These are phyloP conservation scores for Plantago ovata DNA, from an alignment of 257 asterid species.

Conservation along the genomic window DNA sequence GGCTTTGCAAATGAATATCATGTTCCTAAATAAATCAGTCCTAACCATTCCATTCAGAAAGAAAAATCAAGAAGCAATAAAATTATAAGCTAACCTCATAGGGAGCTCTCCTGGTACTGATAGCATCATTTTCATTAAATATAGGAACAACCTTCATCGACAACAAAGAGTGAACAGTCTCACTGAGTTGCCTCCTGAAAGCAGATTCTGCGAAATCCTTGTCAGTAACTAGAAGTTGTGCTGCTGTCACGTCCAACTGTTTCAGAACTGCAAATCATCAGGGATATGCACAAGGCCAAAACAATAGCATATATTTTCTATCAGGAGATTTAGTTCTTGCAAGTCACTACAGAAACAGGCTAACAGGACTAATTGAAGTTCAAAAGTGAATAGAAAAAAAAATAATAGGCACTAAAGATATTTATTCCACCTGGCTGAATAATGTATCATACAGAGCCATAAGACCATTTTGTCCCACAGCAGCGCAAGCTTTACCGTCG, in stretches of 20 bases:
- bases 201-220: constrained; percentile 69
- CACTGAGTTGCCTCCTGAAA: constrained; percentile 61
- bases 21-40: background rate
- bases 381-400: background rate
- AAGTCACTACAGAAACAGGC: background rate
- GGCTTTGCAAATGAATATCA: background rate
- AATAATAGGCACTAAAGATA: background rate
- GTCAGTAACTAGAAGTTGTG: constrained; percentile 84
- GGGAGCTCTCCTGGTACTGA: constrained; percentile 84
- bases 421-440: constrained; percentile 80
- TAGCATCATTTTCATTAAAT: constrained; percentile 86
- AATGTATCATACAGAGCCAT: constrained; percentile 93
- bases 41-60: constrained; percentile 13
- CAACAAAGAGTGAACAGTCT: constrained; percentile 60
- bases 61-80: constrained; percentile 11
- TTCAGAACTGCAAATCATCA: constrained; percentile 13
- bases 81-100: constrained; percentile 43
- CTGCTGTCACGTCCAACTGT: constrained; percentile 77
- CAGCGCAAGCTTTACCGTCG: constrained; percentile 99
- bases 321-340: background rate
- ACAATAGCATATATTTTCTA: constrained; percentile 13
- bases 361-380: constrained; percentile 4
- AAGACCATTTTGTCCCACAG: constrained; percentile 97
- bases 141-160: constrained; percentile 69
- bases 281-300: constrained; percentile 3